Base-by-base conservation (phyloP, 2,329 filamentous ascomycete species). In the Hypomyces rosellus region DNA sequence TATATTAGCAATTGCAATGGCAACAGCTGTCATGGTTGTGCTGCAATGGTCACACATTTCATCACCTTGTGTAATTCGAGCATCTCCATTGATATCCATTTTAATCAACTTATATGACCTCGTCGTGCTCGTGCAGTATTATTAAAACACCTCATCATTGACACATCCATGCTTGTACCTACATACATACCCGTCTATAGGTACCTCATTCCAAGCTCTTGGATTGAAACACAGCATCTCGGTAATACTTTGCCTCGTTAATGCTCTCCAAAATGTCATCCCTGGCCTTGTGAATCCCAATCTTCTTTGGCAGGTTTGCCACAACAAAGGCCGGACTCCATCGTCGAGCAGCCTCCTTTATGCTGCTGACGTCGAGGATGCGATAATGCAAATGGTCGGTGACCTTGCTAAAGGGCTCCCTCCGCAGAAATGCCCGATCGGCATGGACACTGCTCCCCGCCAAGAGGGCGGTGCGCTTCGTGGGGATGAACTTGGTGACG, bases 231-330 rank as follows among this genome's bases (percentile, higher is more conserved):
- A 95, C 78, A 15, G 72, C 73, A 53, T 85, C 74, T 61, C 81
- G 82, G 68, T 96, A 97, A 65, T 87, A 96, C 61, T 74, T 82
- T 49, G 92, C 92, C 73, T 99, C 93, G 50, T 80, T 85, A 55
- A 99, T 96, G 69, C 92, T 97, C 73, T 99, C 93, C 54, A 96
- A 68, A 51, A 99, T 96, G 68, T 99, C 93, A 49, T 89, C 83
- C 60, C 80, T 83, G 0, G 93, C 93, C 68, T 92, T 82, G 71
- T 99, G 93, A 46, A 84, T 72, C 36, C 80, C 82, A 64, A 79
- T 80, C 74, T 97, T 97, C 55, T 63, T 68, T 12, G 92, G 91
- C 25, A 80, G 82, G 41, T 74, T 73, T 49, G 73, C 72, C 54
- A 87, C 63, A 30, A 71, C 51, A 39, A 58, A 56, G 47, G 58